A percentile compares a stretch with the other conserved stretches of the same genome.
These are phyloP conservation scores for Arbutus unedo DNA, from an alignment of 148 eudicot genomes.

Conservation along the genomic window DNA sequence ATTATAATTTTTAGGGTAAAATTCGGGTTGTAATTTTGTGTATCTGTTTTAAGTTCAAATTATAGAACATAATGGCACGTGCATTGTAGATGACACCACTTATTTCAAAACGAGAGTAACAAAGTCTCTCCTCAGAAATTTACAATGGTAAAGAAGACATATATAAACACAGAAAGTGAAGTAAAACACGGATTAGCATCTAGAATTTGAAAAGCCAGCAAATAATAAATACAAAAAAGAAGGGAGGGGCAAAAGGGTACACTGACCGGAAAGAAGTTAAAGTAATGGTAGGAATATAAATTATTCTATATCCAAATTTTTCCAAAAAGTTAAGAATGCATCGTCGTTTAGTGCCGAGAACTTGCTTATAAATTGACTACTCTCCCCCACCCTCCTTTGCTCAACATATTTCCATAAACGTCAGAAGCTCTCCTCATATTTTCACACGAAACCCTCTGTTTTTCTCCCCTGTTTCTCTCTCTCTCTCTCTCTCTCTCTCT, in stretches of 20 bases:
- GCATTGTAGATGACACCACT: not conserved
- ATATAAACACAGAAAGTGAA: not conserved
- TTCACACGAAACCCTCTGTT: constrained; percentile 12
- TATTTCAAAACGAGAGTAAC: too few species aligned
- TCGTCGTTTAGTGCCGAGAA: constrained; percentile 31
- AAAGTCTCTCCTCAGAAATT: not conserved
- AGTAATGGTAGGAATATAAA: too few species aligned
- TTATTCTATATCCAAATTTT: too few species aligned
- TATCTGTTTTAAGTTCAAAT: not conserved
- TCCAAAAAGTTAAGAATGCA: constrained; percentile 22
- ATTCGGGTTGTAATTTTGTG: too few species aligned
- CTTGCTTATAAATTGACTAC: constrained; percentile 15
- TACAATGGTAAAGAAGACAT: not conserved
- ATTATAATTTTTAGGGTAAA: too few species aligned
- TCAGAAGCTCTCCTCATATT: not conserved
- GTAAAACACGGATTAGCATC: not conserved
- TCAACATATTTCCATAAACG: not conserved
- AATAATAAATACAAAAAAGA: constrained; percentile 14
- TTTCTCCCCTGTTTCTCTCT: constrained; percentile 14
- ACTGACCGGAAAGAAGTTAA: constrained; percentile 11
- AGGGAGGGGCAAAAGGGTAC: not conserved
- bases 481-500: not conserved
- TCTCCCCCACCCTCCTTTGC: not conserved
- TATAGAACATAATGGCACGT: not conserved
- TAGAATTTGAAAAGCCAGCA: not conserved